A percentile compares a stretch with the other conserved stretches of the same genome.
phyloP scores from a whole-genome alignment of 768 basidiomycete species.

The Calocybe gangraenosa region DNA sequence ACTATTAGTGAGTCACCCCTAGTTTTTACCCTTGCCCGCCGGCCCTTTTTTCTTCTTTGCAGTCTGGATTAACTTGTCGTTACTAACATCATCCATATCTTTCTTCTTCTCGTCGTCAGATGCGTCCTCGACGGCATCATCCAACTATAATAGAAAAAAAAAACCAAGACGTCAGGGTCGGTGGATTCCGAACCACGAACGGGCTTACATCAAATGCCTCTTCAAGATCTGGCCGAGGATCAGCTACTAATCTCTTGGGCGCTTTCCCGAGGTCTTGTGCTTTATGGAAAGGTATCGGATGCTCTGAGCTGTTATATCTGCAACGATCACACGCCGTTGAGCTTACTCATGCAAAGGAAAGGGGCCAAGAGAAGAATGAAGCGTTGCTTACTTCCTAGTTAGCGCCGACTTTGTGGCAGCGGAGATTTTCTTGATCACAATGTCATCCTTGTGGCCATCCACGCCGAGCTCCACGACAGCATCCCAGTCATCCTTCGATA shows the following conservation, averaged over 20 bases:
- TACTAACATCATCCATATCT: constrained; percentile 23
- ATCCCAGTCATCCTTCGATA: constrained; percentile 97
- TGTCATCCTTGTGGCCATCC: constrained; percentile 69
- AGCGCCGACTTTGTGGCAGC: constrained; percentile 78
- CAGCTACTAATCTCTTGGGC: constrained; percentile 75
- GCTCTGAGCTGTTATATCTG: constrained; percentile 86
- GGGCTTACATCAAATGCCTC: constrained; percentile 85
- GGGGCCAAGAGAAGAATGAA: neutral
- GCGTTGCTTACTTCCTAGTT: constrained; percentile 66
- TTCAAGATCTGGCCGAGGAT: constrained; percentile 83
- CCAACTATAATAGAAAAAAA: no score
- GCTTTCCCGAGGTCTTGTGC: constrained; percentile 73
- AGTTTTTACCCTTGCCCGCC: constrained; percentile 14
- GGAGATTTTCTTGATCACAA: constrained; percentile 80
- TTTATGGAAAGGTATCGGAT: constrained; percentile 95
- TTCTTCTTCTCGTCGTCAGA: constrained; percentile 46
- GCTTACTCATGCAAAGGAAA: neutral
- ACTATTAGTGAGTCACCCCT: no score
- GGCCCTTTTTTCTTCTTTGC: constrained; percentile 35
- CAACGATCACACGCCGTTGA: neutral
- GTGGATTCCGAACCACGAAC: no score
- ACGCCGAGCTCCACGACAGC: constrained; percentile 91
- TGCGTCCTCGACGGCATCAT: constrained; percentile 42
- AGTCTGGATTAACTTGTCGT: constrained; percentile 34
- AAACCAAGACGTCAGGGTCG: no score